phyloP scores from a whole-genome alignment of 2,329 filamentous ascomycete species.

The Akanthomyces muscarius region DNA sequence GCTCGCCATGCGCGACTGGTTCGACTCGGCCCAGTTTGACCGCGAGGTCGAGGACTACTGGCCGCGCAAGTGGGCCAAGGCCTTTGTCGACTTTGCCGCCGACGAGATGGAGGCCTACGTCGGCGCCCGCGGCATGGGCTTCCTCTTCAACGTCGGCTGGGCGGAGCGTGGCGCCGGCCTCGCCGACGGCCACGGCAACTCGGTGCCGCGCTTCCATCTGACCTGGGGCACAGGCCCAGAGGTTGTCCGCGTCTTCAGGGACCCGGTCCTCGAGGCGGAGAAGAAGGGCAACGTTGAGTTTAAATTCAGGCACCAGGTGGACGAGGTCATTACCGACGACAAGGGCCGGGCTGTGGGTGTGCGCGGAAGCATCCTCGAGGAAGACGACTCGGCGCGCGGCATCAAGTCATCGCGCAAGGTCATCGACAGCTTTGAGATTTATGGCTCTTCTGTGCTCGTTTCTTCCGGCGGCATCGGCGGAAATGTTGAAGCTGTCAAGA shows the following conservation, averaged over 20 bases:
- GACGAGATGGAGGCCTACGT: slow-evolving; percentile 57
- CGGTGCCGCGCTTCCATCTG: slow-evolving; percentile 59
- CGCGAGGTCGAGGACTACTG: slow-evolving; percentile 52
- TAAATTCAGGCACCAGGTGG: slow-evolving; percentile 53
- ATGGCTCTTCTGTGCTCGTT: slow-evolving; percentile 50
- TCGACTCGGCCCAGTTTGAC: slow-evolving; percentile 55
- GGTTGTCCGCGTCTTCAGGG: slow-evolving; percentile 53
- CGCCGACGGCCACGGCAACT: slow-evolving; percentile 57
- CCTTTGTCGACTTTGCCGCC: slow-evolving; percentile 58
- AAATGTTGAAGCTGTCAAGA: slow-evolving; percentile 56
- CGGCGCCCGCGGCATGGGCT: slow-evolving; percentile 48
- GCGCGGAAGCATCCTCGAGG: slow-evolving; percentile 48
- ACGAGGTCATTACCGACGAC: slow-evolving; percentile 52
- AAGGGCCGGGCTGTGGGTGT: slow-evolving; percentile 50
- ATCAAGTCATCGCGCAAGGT: slow-evolving; percentile 46
- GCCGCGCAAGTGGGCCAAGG: slow-evolving; percentile 59
- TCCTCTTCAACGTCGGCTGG: slow-evolving; percentile 55
- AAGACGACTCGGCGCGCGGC: slow-evolving; percentile 48
- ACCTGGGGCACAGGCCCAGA: slow-evolving; percentile 60
- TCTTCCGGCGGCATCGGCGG: slow-evolving; percentile 58
- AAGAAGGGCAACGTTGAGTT: slow-evolving; percentile 52
- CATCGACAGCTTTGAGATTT: slow-evolving; percentile 50
- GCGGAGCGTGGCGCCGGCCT: slow-evolving; percentile 55
- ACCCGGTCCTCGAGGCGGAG: slow-evolving; percentile 51
- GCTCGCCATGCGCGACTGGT: slow-evolving; percentile 57